Base-by-base conservation (phyloP, 257 asterid species). In the Solanum appendiculatum region DNA sequence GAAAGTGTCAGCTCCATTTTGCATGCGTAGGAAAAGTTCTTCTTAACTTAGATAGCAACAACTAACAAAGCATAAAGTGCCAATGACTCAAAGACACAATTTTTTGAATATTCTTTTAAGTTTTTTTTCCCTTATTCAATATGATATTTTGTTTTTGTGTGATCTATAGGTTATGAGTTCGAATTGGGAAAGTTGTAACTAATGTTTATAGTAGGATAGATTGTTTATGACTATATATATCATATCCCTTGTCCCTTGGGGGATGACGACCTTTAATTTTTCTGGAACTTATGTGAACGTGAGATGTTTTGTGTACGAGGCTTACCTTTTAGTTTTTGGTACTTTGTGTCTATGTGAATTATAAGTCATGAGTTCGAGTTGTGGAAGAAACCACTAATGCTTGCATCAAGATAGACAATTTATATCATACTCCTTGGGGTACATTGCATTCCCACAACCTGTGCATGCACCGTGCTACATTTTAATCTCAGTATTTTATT, bases 1-100 rank as follows among this genome's bases (percentile, higher is more conserved):
- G 88, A 10, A 82, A 85, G 77, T 87, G 89, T 86, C 91, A 87
- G 87, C 54, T 82, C 84, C 64, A 84, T 34, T 54, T 80, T 83
- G 92, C 92, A 90, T 88, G 90, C 92, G 90, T 85, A 85, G 60
- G 86, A 88, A 88, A 66, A 18, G 81, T 9, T 21, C 3, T 81
- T 60, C 42, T 29, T 31, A 37, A 29, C 39, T 51, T 72, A 82
- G 37, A 51, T 80, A 46, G 15, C 36, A 7, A 77, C 60, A n/a
- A 77, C n/a, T 21, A 78, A 48, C 64, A 80, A 80, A 46, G 68
- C 42, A 80, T 80, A 80, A 46, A 46, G 66, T 46, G 66, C 42
- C 29, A 80, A 27, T 16, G 39, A 46, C 85, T 10, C 8, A 0
- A 80, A 27, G 25, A 78, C 63, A 77, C 21, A 6, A 1, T 4